Base-by-base conservation (phyloP, 148 eudicot species). In the Salicornia ramosissima region DNA sequence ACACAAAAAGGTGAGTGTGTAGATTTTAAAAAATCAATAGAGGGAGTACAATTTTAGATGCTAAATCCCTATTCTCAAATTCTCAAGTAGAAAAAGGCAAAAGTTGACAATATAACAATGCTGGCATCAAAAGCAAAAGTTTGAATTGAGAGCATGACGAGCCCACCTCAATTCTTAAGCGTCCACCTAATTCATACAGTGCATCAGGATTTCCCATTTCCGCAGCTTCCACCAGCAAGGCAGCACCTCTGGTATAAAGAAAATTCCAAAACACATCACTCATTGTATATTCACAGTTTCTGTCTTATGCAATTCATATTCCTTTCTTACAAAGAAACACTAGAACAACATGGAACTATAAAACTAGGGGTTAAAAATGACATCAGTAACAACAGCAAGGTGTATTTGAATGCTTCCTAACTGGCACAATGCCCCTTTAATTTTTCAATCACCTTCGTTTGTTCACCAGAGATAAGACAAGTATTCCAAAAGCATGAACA, bases 171-270 rank as follows among this genome's bases (percentile, higher is more conserved):
- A 87, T 82, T 82, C 98, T 86, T 73, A 92, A 81, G 50, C 70
- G 83, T 78, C 87, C 80, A 80, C 87, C 94, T 51, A 92, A 60
- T 40, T 90, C 97, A 78, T 85, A 90, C 50, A 78, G 87, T 21
- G 98, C 98, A 72, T 93, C 98, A 36, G 94, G 62, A 75, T 90
- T 72, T 40, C 96, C 98, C 98, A 90, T 93, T 71, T 93, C 90
- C 31, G 98, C 96, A 79, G 98, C 94, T 88, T 93, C 98, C 73
- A 93, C 92, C 68, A 93, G 76, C 80, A 93, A 86, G 71, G 98
- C 98, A 84, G 92, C 96, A 31, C 98, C 96, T 73, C 96, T 92
- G 62, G 74, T 50, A 58, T 25, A 51, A 67, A 10, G 25, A 21
- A 57, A 46, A 52, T 25, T 24, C 56, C 39, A 30, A n/a, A 53